These are phyloP conservation scores for Staphylotrichum tortipilum DNA, from an alignment of 495 filamentous ascomycete genomes.

Conservation along the genomic window DNA sequence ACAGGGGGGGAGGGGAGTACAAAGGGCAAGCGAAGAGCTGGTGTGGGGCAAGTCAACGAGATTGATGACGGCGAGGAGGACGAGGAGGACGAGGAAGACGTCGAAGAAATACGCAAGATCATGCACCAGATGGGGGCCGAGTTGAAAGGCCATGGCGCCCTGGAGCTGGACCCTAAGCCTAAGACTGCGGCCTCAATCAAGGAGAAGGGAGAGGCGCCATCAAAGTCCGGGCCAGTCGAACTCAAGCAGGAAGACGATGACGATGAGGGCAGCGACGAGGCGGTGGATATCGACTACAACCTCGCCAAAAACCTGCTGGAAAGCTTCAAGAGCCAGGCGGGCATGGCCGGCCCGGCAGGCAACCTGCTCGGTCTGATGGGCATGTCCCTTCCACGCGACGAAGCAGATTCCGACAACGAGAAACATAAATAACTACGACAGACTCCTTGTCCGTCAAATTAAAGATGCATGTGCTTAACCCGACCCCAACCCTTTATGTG, in stretches of 20 bases:
- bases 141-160: conserved; percentile 64
- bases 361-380: conserved; percentile 84
- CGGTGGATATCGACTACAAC: conserved; percentile 73
- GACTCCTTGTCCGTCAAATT: no score
- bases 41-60: conserved; percentile 23
- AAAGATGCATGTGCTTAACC: no score
- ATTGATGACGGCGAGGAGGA: conserved; percentile 36
- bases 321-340: conserved; percentile 80
- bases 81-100: conserved; percentile 43
- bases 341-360: conserved; percentile 72
- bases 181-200: conserved; percentile 7
- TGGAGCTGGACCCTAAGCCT: conserved; percentile 49
- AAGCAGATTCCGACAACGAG: conserved; percentile 39
- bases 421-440: no score
- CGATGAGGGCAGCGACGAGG: conserved; percentile 37
- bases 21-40: conserved; percentile 8
- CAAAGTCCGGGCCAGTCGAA: conserved; percentile 12
- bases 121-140: conserved; percentile 76
- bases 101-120: conserved; percentile 61
- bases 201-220: conserved; percentile 5
- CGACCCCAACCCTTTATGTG: no score
- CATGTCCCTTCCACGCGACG: conserved; percentile 68
- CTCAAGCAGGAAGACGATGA: conserved; percentile 15
- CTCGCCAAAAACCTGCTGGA: conserved; percentile 87
- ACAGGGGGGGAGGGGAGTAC: conserved; percentile 18